A percentile compares a stretch with the other conserved stretches of the same genome.
Conservation (phyloP, 1,139 yeast species). For the Candida anutae region DNA sequence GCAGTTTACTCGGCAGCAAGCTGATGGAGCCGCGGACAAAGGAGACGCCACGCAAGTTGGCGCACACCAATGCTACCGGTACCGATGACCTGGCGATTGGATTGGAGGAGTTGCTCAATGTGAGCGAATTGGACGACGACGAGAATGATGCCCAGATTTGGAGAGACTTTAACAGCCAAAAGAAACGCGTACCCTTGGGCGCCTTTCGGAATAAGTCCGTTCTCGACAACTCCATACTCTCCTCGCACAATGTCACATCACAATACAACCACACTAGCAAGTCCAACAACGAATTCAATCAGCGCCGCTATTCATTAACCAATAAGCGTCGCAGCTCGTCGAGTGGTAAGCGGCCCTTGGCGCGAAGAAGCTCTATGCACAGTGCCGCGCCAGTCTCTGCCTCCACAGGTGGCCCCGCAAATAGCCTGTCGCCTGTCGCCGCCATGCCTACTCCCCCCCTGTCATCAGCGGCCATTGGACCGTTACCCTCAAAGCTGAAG, state of each 20-base stretch:
- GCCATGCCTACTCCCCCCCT: not conserved
- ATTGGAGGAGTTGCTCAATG: conserved; percentile 77
- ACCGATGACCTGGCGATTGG: conserved; percentile 59
- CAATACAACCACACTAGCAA: conserved; percentile 17
- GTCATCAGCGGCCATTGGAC: conserved; percentile 7
- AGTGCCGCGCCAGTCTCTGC: not conserved
- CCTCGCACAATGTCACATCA: conserved; percentile 16
- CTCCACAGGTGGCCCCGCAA: not conserved
- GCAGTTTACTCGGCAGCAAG: conserved; percentile 41
- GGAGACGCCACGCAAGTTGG: conserved; percentile 15
- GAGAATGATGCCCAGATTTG: conserved; percentile 45
- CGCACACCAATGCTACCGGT: conserved; percentile 10
- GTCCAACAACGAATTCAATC: conserved; percentile 13
- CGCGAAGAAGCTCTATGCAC: conserved; percentile 7
- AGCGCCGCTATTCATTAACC: conserved; percentile 10
- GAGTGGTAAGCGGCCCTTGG: conserved; percentile 5
- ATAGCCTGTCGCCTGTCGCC: not conserved
- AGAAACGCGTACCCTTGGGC: conserved; percentile 68
- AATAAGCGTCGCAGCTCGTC: conserved; percentile 6
- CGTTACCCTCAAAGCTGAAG: conserved; percentile 17
- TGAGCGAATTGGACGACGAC: conserved; percentile 79
- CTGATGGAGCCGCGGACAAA: conserved; percentile 13
- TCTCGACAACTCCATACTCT: conserved; percentile 20
- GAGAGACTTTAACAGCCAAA: conserved; percentile 44
- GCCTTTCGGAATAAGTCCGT: conserved; percentile 82